These are phyloP conservation scores for Xerocomus nothofagi DNA, from an alignment of 1,284 basidiomycete genomes.

Conservation along the genomic window DNA sequence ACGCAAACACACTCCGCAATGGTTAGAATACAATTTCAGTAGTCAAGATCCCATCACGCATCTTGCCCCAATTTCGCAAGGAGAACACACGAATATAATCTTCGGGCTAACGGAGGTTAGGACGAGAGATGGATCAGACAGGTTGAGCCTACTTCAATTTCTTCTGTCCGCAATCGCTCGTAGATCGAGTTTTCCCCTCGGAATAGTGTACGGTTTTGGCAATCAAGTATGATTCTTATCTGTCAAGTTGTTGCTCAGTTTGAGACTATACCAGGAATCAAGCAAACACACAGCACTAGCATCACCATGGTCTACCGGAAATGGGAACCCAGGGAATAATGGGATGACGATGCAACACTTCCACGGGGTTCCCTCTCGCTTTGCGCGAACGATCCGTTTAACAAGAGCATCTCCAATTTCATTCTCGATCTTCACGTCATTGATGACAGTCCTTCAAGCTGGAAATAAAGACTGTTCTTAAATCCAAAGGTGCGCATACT, in stretches of 20 bases:
- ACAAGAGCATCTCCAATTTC: conserved; percentile 94
- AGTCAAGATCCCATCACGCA: conserved; percentile 81
- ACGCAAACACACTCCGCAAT: background rate
- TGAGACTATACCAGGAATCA: background rate
- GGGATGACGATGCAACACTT: conserved; percentile 94
- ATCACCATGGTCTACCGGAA: conserved; percentile 90
- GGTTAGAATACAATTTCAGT: conserved; percentile 75
- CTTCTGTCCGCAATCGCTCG: conserved; percentile 80
- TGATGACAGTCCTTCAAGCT: conserved; percentile 70
- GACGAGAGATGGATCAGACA: background rate
- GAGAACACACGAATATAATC: conserved; percentile 94
- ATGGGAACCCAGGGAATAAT: conserved; percentile 91
- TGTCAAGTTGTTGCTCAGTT: conserved; percentile 30
- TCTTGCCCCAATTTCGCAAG: conserved; percentile 91
- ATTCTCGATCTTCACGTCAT: conserved; percentile 89
- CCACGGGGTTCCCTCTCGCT: conserved; percentile 83
- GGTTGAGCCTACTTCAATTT: conserved; percentile 71
- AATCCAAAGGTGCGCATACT: conserved; percentile 28
- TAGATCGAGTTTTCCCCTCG: conserved; percentile 95
- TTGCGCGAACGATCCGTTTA: conserved; percentile 87
- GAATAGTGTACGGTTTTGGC: conserved; percentile 88
- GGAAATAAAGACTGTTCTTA: conserved; percentile 5
- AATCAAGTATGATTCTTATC: conserved; percentile 92
- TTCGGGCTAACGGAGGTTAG: conserved; percentile 62
- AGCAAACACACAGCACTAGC: conserved; percentile 75